Evolutionary conservation across 768 basidiomycete genomes (phyloP).

Genomic region (Mycena filopes): DNA sequence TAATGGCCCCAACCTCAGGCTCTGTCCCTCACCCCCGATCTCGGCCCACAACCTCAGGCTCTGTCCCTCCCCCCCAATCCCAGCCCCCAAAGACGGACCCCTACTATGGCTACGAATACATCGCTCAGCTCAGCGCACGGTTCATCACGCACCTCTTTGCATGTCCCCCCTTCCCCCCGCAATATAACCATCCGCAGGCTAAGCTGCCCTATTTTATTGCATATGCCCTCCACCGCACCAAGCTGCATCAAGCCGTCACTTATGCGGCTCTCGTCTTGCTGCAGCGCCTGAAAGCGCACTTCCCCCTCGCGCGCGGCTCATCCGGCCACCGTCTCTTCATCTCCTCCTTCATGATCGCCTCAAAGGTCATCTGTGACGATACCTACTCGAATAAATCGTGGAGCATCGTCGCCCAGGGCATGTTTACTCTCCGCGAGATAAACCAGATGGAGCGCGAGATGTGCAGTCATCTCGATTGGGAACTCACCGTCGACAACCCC

Average conservation of each 20-base stretch:
- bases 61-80: conserved; percentile 33
- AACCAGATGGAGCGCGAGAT: conserved; percentile 98
- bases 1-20: conserved; percentile 32
- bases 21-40: conserved; percentile 35
- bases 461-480: conserved; percentile 94
- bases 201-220: conserved; percentile 84
- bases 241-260: conserved; percentile 75
- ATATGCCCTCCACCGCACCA: conserved; percentile 87
- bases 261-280: conserved; percentile 77
- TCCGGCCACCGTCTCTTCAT: conserved; percentile 92
- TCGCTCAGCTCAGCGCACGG: conserved; percentile 74
- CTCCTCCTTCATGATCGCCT: conserved; percentile 92
- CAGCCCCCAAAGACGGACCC: conserved; percentile 55
- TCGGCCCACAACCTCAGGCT: conserved; percentile 4
- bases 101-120: conserved; percentile 81
- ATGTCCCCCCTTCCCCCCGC: conserved; percentile 84
- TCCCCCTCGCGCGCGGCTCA: conserved; percentile 89
- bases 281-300: conserved; percentile 88
- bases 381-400: conserved; percentile 95
- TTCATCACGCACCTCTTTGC: conserved; percentile 90
- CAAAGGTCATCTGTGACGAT: conserved; percentile 93
- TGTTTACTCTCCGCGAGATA: conserved; percentile 88
- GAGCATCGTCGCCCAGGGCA: conserved; percentile 89
- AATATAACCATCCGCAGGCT: conserved; percentile 64
- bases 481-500: conserved; percentile 76